Evolutionary conservation across 2,329 filamentous ascomycete genomes (phyloP).

Genomic region (Zasmidium cellare): DNA sequence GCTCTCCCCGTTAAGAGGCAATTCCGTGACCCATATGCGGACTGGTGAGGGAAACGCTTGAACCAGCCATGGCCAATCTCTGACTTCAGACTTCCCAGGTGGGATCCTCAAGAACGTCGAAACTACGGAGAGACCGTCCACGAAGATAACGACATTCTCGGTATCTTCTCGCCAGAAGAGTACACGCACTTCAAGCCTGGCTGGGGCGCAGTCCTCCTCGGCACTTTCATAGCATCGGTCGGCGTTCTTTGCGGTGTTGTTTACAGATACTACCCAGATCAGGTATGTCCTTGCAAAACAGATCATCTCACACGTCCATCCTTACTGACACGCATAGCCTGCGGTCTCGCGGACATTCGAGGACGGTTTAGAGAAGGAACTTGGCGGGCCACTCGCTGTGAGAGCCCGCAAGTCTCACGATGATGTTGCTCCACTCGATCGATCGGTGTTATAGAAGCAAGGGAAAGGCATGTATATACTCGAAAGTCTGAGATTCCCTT

Average conservation of each 20-base stretch:
- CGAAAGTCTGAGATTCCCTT: background rate
- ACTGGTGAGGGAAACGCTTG: slow-evolving; percentile 56
- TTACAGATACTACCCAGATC: slow-evolving; percentile 47
- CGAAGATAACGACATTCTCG: slow-evolving; percentile 92
- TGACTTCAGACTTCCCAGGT: slow-evolving; percentile 41
- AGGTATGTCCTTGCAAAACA: slow-evolving; percentile 18
- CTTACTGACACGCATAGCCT: slow-evolving; percentile 25
- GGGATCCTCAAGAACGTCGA: slow-evolving; percentile 94
- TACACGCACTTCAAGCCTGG: slow-evolving; percentile 80
- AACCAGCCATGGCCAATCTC: no score
- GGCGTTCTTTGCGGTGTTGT: slow-evolving; percentile 42
- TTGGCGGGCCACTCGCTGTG: slow-evolving; percentile 48
- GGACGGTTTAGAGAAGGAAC: slow-evolving; percentile 49
- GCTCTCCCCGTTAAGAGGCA: slow-evolving; percentile 73
- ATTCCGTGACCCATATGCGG: slow-evolving; percentile 86
- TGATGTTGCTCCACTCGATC: slow-evolving; percentile 19
- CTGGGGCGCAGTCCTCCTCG: slow-evolving; percentile 64
- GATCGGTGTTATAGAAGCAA: slow-evolving; percentile 11
- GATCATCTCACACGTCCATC: background rate
- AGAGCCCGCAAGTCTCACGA: slow-evolving; percentile 27
- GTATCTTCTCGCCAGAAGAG: slow-evolving; percentile 83
- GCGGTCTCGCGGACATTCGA: slow-evolving; percentile 47
- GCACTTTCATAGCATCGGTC: slow-evolving; percentile 45
- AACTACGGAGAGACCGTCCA: slow-evolving; percentile 97
- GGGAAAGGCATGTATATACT: slow-evolving; percentile 4